Conservation (phyloP, 1,139 yeast species). For the Blastobotrys aristatus region DNA sequence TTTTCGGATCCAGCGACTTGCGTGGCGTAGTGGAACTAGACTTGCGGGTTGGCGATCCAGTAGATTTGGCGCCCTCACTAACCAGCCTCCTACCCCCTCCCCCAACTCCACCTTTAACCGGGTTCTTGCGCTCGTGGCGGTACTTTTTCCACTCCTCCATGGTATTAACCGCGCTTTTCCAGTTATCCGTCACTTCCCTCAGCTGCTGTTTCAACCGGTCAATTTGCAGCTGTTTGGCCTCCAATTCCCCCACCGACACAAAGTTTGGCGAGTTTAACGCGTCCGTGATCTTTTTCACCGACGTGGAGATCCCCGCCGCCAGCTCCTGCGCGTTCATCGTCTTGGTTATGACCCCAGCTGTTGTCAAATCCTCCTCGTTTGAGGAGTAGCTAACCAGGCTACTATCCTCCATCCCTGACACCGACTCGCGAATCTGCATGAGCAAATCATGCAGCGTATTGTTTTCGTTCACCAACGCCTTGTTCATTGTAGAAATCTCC, state of each 20-base stretch:
- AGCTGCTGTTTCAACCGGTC: conserved; percentile 23
- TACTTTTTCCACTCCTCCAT: conserved; percentile 32
- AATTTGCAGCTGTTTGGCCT: conserved; percentile 22
- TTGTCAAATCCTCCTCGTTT: conserved; percentile 4
- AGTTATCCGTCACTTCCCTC: conserved; percentile 26
- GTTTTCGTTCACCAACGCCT: conserved; percentile 23
- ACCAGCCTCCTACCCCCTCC: too few species aligned
- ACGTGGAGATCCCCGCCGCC: conserved; percentile 19
- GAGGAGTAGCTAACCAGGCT: neutral
- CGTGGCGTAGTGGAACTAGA: neutral
- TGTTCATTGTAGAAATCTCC: conserved; percentile 15
- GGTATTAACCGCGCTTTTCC: conserved; percentile 29
- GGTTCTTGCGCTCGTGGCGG: conserved; percentile 14
- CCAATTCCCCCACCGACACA: conserved; percentile 25
- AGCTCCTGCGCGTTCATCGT: conserved; percentile 19
- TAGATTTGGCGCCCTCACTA: too few species aligned
- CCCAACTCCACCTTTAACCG: neutral
- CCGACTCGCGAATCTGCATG: conserved; percentile 13
- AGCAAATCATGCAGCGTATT: conserved; percentile 17
- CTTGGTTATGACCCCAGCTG: conserved; percentile 17
- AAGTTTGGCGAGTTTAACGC: conserved; percentile 25
- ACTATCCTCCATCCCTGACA: neutral
- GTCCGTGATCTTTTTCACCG: conserved; percentile 20
- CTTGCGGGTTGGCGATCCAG: too few species aligned
- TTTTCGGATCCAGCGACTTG: neutral